These are phyloP conservation scores for Aspergillus nanangensis DNA, from an alignment of 495 filamentous ascomycete species.

Conservation along the genomic window DNA sequence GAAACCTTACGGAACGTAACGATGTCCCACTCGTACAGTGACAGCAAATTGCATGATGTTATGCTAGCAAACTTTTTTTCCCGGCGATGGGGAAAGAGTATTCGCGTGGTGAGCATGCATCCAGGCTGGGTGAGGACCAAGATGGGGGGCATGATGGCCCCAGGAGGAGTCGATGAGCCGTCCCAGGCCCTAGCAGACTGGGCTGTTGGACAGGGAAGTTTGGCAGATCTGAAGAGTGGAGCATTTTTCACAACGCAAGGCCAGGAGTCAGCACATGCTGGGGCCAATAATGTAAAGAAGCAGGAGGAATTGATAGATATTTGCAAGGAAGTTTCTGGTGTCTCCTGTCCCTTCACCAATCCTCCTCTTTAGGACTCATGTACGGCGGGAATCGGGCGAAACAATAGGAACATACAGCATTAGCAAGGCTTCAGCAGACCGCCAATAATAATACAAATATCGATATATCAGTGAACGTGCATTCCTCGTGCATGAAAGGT, in stretches of 20 bases:
- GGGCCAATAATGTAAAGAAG: constrained; percentile 23
- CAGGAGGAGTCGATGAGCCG: constrained; percentile 41
- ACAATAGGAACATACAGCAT: too few species aligned
- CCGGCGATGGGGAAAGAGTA: constrained; percentile 39
- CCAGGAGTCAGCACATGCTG: constrained; percentile 18
- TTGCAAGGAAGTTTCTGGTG: constrained; percentile 28
- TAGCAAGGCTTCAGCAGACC: too few species aligned
- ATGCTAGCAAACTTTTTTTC: constrained; percentile 53
- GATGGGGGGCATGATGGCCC: constrained; percentile 51
- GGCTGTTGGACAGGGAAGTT: constrained; percentile 30
- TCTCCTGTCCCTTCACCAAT: too few species aligned
- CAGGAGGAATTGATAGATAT: constrained; percentile 28
- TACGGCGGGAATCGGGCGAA: too few species aligned
- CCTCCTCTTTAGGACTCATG: too few species aligned
- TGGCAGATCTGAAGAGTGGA: constrained; percentile 21
- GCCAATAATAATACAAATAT: too few species aligned
- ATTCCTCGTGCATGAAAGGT: too few species aligned
- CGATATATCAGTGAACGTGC: too few species aligned
- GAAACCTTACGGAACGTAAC: constrained; percentile 34
- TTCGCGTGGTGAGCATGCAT: constrained; percentile 47
- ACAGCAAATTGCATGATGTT: constrained; percentile 51
- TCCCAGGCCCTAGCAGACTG: constrained; percentile 41
- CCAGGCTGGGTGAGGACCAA: constrained; percentile 63
- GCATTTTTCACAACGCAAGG: constrained; percentile 24
- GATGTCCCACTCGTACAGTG: constrained; percentile 34